These are phyloP conservation scores for Aleurites moluccanus DNA, from an alignment of 441 rosid genomes.

Conservation along the genomic window DNA sequence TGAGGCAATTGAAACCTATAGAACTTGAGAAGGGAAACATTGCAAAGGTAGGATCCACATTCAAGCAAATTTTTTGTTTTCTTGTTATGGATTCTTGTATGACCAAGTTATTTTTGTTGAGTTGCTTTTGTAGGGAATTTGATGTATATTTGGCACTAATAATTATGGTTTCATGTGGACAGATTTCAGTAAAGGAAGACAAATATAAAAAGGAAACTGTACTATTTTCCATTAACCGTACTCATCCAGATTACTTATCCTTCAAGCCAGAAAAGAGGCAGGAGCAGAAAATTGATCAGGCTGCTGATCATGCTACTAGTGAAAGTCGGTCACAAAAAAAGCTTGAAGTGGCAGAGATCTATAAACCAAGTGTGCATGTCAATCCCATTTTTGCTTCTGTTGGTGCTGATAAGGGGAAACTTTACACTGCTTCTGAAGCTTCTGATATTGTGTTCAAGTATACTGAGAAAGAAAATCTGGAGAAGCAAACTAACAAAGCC, in stretches of 20 bases:
- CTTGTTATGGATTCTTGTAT: background rate
- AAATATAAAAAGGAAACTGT: conserved; percentile 83
- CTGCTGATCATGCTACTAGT: conserved; percentile 39
- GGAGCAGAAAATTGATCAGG: conserved; percentile 47
- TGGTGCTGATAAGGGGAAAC: conserved; percentile 71
- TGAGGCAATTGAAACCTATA: background rate
- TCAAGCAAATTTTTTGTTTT: background rate
- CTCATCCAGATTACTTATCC: conserved; percentile 59
- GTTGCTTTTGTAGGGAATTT: background rate
- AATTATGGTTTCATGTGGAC: conserved; percentile 25
- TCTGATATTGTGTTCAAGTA: conserved; percentile 75
- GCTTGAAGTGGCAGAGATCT: conserved; percentile 78
- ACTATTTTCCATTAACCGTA: conserved; percentile 59
- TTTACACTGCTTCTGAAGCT: conserved; percentile 80
- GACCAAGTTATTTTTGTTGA: background rate
- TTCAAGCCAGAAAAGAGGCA: conserved; percentile 84
- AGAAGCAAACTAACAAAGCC: conserved; percentile 68
- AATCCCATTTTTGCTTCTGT: conserved; percentile 72
- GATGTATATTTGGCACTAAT: background rate
- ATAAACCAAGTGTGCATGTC: conserved; percentile 83
- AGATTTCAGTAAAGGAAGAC: conserved; percentile 87
- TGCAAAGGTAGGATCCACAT: background rate
- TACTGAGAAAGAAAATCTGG: conserved; percentile 75
- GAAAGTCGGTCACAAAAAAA: conserved; percentile 44
- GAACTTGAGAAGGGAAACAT: background rate